A percentile compares a stretch with the other conserved stretches of the same genome.
Conservation (phyloP, 192 early-diverging fungal genomes). For the Coemansia sp. region DNA sequence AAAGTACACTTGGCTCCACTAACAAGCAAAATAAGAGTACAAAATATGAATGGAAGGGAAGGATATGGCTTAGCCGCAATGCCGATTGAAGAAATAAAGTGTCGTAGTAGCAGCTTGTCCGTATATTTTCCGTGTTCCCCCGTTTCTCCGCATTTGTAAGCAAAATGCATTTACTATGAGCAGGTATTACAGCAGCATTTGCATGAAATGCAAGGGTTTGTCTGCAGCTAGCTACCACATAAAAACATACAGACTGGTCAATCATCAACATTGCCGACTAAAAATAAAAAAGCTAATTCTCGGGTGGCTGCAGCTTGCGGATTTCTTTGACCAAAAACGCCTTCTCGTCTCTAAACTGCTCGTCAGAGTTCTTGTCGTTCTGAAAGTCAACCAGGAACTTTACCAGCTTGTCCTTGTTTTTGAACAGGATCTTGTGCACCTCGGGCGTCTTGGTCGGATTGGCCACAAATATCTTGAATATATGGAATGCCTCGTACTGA, state of each 20-base stretch:
- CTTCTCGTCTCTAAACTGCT: slow-evolving; percentile 99
- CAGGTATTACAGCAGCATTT: too few relatives aligned
- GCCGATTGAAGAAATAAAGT: not conserved
- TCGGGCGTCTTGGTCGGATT: slow-evolving; percentile 95
- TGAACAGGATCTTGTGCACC: slow-evolving; percentile 86
- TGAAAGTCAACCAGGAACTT: slow-evolving; percentile 89
- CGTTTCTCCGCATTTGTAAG: not conserved
- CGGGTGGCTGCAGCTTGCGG: slow-evolving; percentile 38
- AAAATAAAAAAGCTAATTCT: not conserved
- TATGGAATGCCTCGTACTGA: slow-evolving; percentile 99
- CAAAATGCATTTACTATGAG: not conserved
- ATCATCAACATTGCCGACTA: not conserved
- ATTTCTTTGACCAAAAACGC: slow-evolving; percentile 93
- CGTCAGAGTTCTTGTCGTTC: slow-evolving; percentile 94
- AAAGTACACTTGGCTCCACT: not conserved
- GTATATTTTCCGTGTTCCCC: not conserved
- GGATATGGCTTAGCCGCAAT: not conserved
- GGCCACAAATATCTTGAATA: slow-evolving; percentile 99
- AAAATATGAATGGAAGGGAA: not conserved
- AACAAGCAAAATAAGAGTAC: not conserved
- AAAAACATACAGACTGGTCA: too few relatives aligned
- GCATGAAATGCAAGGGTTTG: too few relatives aligned
- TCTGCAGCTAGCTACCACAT: too few relatives aligned
- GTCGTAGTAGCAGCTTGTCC: not conserved
- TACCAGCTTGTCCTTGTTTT: slow-evolving; percentile 89